A percentile compares a stretch with the other conserved stretches of the same genome.
Conservation (phyloP, 2,329 filamentous ascomycete genomes). For the Conoideocrella luteorostrata region DNA sequence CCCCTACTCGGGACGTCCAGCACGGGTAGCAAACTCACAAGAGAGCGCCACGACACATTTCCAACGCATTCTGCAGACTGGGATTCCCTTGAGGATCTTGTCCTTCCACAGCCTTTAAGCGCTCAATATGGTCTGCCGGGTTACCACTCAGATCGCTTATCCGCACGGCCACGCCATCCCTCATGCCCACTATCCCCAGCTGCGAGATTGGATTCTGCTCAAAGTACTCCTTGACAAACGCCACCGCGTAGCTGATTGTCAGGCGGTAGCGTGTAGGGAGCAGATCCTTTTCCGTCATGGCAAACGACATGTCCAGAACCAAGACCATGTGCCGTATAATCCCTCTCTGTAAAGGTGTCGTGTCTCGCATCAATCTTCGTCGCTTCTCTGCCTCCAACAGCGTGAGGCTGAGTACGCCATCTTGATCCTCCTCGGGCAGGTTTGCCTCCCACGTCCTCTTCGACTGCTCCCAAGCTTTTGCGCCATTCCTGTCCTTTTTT, state of each 20-base stretch:
- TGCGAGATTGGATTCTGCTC: slow-evolving; percentile 98
- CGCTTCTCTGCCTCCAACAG: slow-evolving; percentile 80
- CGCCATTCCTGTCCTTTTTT: slow-evolving; percentile 31
- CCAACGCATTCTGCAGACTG: slow-evolving; percentile 87
- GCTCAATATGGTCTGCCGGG: slow-evolving; percentile 77
- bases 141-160: slow-evolving; percentile 90
- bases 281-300: slow-evolving; percentile 93
- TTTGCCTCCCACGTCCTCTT: slow-evolving; percentile 67
- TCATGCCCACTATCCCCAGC: slow-evolving; percentile 86
- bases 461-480: slow-evolving; percentile 60
- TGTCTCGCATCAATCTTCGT: slow-evolving; percentile 76
- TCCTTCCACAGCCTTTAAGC: slow-evolving; percentile 60
- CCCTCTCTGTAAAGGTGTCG: slow-evolving; percentile 88
- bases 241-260: slow-evolving; percentile 72
- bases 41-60: slow-evolving; percentile 89
- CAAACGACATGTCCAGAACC: slow-evolving; percentile 83
- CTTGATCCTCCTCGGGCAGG: slow-evolving; percentile 61
- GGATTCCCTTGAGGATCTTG: slow-evolving; percentile 67
- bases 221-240: slow-evolving; percentile 91
- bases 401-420: slow-evolving; percentile 72
- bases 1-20: too few species aligned
- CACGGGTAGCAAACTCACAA: slow-evolving; percentile 50
- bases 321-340: slow-evolving; percentile 96
- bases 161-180: slow-evolving; percentile 79
- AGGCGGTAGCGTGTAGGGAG: slow-evolving; percentile 81